Evolutionary conservation across 495 filamentous ascomycete species (phyloP).

Genomic region (Penicillium bovifimosum): DNA sequence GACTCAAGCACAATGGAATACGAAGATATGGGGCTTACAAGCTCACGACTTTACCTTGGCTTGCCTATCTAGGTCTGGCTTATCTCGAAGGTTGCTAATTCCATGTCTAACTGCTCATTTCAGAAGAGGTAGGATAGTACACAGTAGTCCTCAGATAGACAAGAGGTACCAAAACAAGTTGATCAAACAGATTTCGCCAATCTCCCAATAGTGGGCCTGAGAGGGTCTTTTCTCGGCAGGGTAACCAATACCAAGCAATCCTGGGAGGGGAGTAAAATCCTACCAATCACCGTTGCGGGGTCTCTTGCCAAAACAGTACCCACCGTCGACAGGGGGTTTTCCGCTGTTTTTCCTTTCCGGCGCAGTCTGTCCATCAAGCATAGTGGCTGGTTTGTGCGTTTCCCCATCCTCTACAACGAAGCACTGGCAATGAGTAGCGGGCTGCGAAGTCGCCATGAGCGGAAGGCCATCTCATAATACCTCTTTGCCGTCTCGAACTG

Average conservation of each 20-base stretch:
- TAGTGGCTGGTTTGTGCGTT: neutral
- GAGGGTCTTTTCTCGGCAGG: neutral
- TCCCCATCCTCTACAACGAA: neutral
- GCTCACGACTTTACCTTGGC: neutral
- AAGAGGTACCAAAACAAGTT: no score
- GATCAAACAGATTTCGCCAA: neutral
- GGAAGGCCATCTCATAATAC: neutral
- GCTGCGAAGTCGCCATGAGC: neutral
- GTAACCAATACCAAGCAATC: neutral
- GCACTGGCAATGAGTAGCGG: conserved; percentile 1
- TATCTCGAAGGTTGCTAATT: no score
- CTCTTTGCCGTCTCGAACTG: neutral
- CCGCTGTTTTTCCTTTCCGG: neutral
- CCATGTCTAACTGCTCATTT: no score
- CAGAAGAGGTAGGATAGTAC: no score
- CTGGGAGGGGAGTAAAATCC: neutral
- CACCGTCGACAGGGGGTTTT: neutral
- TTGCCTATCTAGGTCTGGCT: no score
- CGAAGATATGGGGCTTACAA: neutral
- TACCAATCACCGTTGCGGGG: neutral
- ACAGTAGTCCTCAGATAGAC: no score
- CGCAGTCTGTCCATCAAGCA: neutral
- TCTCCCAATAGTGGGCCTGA: neutral
- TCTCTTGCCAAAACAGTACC: neutral
- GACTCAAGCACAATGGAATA: neutral